These are phyloP conservation scores for Primulina eburnea DNA, from an alignment of 257 asterid genomes.

Conservation along the genomic window DNA sequence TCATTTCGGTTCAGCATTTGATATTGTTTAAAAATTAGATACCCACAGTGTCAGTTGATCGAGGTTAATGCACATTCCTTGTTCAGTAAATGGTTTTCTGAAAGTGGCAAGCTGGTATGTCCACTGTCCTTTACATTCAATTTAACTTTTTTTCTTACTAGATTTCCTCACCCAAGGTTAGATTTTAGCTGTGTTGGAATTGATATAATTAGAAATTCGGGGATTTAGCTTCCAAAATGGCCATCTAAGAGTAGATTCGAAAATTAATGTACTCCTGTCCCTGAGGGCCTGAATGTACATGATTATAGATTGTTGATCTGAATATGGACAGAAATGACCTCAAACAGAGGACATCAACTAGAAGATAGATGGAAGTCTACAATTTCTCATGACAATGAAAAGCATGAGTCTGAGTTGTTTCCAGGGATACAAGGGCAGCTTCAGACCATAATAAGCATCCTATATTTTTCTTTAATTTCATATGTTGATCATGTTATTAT, in stretches of 20 bases:
- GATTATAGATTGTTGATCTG: background rate
- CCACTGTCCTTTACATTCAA: constrained; percentile 18
- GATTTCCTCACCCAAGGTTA: background rate
- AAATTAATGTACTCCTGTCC: background rate
- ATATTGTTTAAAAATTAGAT: constrained; percentile 44
- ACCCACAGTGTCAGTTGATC: constrained; percentile 80
- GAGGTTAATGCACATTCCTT: constrained; percentile 98
- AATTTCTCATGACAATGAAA: constrained; percentile 6
- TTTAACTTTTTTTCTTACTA: background rate
- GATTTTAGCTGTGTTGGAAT: background rate
- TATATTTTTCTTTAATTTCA: constrained; percentile 8
- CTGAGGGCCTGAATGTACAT: background rate
- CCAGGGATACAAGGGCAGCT: background rate
- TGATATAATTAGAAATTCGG: background rate
- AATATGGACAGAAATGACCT: constrained; percentile 4
- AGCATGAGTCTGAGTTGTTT: constrained; percentile 1
- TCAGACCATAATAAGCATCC: background rate
- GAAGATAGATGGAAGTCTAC: constrained; percentile 1
- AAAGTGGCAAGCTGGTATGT: constrained; percentile 97
- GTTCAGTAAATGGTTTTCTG: constrained; percentile 99
- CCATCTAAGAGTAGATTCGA: background rate
- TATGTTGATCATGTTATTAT: background rate
- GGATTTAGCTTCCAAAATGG: background rate
- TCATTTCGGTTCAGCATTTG: constrained; percentile 21
- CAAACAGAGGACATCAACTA: constrained; percentile 1